These are phyloP conservation scores for Abrus pulchellus DNA, from an alignment of 306 rosid species.

Conservation along the genomic window DNA sequence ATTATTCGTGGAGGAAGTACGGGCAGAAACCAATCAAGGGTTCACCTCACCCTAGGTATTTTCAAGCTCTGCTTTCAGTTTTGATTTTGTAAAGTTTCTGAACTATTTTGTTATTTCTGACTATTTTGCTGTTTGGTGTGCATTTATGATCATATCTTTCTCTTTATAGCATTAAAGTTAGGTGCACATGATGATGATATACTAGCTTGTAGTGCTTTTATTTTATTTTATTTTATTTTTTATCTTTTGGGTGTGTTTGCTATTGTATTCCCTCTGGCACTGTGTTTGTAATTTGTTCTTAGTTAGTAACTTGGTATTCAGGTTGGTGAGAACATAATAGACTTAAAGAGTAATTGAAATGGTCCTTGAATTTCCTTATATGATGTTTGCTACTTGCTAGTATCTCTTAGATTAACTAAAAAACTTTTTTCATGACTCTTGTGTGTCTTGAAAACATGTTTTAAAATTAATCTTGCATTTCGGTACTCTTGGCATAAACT, in stretches of 20 bases:
- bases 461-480: slow-evolving; percentile 25
- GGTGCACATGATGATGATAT: slow-evolving; percentile 6
- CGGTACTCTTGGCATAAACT: slow-evolving; percentile 26
- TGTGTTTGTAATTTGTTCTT: slow-evolving; percentile 27
- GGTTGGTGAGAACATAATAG: slow-evolving; percentile 8
- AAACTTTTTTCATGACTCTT: slow-evolving; percentile 9
- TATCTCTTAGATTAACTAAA: slow-evolving; percentile 26
- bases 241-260: neutral
- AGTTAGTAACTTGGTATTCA: slow-evolving; percentile 9
- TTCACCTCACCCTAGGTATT: slow-evolving; percentile 97
- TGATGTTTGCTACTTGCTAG: slow-evolving; percentile 19
- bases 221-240: neutral
- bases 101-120: neutral
- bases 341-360: neutral
- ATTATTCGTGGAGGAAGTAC: slow-evolving; percentile 98
- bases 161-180: neutral
- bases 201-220: neutral
- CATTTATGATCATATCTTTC: slow-evolving; percentile 35
- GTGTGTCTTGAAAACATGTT: slow-evolving; percentile 31
- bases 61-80: slow-evolving; percentile 23
- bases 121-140: slow-evolving; percentile 36
- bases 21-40: slow-evolving; percentile 99
- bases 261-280: neutral
- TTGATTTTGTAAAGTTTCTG: slow-evolving; percentile 27
- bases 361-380: neutral